Percentiles rank a stretch among this genome's conserved stretches.
These are phyloP conservation scores for Picea abies DNA, from an alignment of 83 land plant genomes.

Conservation along the genomic window DNA sequence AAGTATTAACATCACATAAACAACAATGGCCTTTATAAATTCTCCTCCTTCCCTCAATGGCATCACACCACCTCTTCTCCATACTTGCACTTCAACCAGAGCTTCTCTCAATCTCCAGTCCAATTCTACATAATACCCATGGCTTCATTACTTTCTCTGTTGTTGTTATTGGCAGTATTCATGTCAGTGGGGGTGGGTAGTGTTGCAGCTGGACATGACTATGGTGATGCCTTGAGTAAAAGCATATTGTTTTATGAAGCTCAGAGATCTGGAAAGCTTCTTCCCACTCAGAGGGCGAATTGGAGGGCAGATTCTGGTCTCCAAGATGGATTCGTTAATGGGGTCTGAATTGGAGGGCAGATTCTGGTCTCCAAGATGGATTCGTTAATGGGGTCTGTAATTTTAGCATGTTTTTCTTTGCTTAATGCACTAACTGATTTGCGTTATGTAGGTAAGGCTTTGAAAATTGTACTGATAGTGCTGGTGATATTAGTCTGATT, in stretches of 20 bases:
- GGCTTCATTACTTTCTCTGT: neutral
- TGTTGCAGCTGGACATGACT: slow-evolving; percentile 44
- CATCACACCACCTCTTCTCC: too few relatives aligned
- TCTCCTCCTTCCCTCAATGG: too few relatives aligned
- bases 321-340: slow-evolving; percentile 59
- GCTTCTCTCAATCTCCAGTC: neutral
- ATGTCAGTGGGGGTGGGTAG: neutral
- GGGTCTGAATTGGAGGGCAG: slow-evolving; percentile 60
- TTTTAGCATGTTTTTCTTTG: neutral
- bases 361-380: slow-evolving; percentile 77
- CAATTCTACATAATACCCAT: neutral
- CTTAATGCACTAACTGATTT: neutral
- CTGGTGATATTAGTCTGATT: too few relatives aligned
- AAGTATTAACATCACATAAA: too few relatives aligned
- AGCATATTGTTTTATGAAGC: slow-evolving; percentile 82
- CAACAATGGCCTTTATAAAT: too few relatives aligned
- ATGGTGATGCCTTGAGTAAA: slow-evolving; percentile 58
- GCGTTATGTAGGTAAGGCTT: too few relatives aligned
- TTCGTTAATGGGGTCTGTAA: slow-evolving; percentile 46
- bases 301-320: slow-evolving; percentile 78
- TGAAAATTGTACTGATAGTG: too few relatives aligned
- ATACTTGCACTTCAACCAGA: too few relatives aligned
- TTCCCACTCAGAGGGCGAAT: slow-evolving; percentile 46
- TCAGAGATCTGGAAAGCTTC: slow-evolving; percentile 79
- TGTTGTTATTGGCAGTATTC: neutral